These are phyloP conservation scores for Ophiostoma piceae DNA, from an alignment of 2,329 filamentous ascomycete genomes.

Conservation along the genomic window DNA sequence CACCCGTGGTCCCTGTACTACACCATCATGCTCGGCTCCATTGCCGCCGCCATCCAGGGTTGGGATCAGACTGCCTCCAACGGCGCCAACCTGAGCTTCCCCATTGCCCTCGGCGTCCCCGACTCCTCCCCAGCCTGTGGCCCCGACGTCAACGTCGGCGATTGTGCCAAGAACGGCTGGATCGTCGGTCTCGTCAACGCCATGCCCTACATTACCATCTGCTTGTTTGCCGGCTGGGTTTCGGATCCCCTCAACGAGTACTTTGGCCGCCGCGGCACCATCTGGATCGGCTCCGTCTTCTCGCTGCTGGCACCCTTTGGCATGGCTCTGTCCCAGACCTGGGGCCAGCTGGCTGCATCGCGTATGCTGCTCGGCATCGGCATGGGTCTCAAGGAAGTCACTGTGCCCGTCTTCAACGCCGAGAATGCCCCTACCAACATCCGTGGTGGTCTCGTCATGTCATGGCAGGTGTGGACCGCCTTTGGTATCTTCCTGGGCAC, in stretches of 20 bases:
- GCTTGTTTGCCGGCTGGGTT: slow-evolving; percentile 50
- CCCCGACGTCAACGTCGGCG: slow-evolving; percentile 35
- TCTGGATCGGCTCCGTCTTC: slow-evolving; percentile 70
- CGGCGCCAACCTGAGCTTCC: slow-evolving; percentile 59
- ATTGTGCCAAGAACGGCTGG: slow-evolving; percentile 48
- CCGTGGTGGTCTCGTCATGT: slow-evolving; percentile 74
- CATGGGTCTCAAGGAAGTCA: slow-evolving; percentile 63
- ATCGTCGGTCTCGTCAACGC: slow-evolving; percentile 57
- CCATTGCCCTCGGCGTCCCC: slow-evolving; percentile 47
- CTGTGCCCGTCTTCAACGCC: slow-evolving; percentile 69
- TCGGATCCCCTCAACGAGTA: slow-evolving; percentile 52
- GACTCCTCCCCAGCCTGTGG: slow-evolving; percentile 32
- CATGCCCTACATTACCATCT: slow-evolving; percentile 41
- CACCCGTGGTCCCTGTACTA: slow-evolving; percentile 58
- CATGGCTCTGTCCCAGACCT: slow-evolving; percentile 65
- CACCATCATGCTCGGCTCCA: slow-evolving; percentile 62
- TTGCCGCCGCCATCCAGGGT: slow-evolving; percentile 65
- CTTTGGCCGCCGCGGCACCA: slow-evolving; percentile 51
- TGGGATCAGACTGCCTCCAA: slow-evolving; percentile 62
- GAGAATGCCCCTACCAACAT: slow-evolving; percentile 66
- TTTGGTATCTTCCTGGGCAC: slow-evolving; percentile 58
- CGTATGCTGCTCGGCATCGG: slow-evolving; percentile 68
- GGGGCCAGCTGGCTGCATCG: slow-evolving; percentile 65
- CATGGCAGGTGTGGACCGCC: slow-evolving; percentile 55
- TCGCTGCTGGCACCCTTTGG: slow-evolving; percentile 63